Conservation (phyloP, 2,329 filamentous ascomycete species). For the Botrytis paeoniae region DNA sequence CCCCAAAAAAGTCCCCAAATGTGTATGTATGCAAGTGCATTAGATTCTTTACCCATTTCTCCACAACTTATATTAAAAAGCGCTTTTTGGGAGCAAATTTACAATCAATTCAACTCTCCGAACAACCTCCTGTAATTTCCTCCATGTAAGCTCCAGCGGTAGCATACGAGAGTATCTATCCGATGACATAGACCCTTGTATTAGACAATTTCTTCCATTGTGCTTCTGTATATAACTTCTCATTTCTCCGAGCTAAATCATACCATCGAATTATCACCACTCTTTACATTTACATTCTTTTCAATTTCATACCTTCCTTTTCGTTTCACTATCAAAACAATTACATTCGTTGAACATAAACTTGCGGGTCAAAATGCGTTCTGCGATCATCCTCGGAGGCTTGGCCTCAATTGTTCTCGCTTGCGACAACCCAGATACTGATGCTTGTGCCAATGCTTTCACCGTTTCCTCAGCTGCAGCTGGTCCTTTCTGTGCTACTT, state of each 20-base stretch:
- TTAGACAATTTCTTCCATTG: not conserved
- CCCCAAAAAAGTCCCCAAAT: not conserved
- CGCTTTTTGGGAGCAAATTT: not conserved
- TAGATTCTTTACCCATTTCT: not conserved
- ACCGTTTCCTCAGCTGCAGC: not conserved
- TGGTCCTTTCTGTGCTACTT: slow-evolving; percentile 23
- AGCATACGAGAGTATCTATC: not conserved
- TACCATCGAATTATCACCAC: not conserved
- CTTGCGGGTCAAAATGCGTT: slow-evolving; percentile 24
- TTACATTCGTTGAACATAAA: slow-evolving; percentile 5
- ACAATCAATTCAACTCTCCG: not conserved
- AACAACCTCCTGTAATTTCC: slow-evolving; percentile 2
- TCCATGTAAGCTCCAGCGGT: not conserved
- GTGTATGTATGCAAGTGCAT: not conserved
- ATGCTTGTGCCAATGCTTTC: slow-evolving; percentile 23
- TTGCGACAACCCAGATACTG: slow-evolving; percentile 22
- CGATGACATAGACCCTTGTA: not conserved
- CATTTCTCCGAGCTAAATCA: not conserved
- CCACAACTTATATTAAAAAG: not conserved
- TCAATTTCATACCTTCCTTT: not conserved
- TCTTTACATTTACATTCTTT: slow-evolving; percentile 13
- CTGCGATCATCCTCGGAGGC: slow-evolving; percentile 22
- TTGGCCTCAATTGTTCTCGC: slow-evolving; percentile 22
- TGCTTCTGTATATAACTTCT: not conserved
- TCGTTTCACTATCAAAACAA: not conserved